phyloP scores from a whole-genome alignment of 2,329 filamentous ascomycete species.

The Aureobasidium leucospermi region DNA sequence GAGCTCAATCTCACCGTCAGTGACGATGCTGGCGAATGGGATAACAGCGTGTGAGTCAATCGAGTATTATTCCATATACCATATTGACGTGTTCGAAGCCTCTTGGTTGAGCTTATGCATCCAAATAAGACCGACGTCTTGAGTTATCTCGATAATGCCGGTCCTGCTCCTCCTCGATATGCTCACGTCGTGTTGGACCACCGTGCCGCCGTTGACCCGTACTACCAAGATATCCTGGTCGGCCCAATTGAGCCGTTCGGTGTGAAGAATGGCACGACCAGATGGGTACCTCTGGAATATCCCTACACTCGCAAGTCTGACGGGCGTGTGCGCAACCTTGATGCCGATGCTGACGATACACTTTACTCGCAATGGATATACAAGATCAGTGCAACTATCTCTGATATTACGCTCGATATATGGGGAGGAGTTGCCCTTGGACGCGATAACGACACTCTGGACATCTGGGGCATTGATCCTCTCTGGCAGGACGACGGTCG shows the following conservation, averaged over 20 bases:
- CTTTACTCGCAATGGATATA: slow-evolving; percentile 30
- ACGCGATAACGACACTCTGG: slow-evolving; percentile 36
- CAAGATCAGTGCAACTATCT: slow-evolving; percentile 27
- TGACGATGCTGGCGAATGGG: slow-evolving; percentile 21
- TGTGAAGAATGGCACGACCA: slow-evolving; percentile 33
- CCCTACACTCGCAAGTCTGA: slow-evolving; percentile 34
- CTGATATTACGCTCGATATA: slow-evolving; percentile 38
- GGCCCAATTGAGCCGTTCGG: slow-evolving; percentile 37
- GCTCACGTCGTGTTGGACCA: slow-evolving; percentile 39
- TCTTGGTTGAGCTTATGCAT: slow-evolving; percentile 31
- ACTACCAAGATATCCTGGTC: slow-evolving; percentile 37
- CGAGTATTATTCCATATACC: neutral
- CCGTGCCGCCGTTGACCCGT: slow-evolving; percentile 32
- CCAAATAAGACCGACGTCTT: slow-evolving; percentile 46
- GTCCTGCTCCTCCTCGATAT: slow-evolving; percentile 33
- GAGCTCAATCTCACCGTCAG: slow-evolving; percentile 32
- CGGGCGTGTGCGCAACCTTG: slow-evolving; percentile 36
- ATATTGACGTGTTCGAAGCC: slow-evolving; percentile 5
- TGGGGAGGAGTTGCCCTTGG: slow-evolving; percentile 36
- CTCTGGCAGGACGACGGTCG: slow-evolving; percentile 37
- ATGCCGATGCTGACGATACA: slow-evolving; percentile 28
- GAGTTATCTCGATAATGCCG: slow-evolving; percentile 36
- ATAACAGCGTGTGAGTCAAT: slow-evolving; percentile 19
- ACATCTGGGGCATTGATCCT: slow-evolving; percentile 35
- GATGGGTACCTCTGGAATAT: slow-evolving; percentile 36